These are phyloP conservation scores for Microdochium bolleyi DNA, from an alignment of 2,329 filamentous ascomycete genomes.

Conservation along the genomic window DNA sequence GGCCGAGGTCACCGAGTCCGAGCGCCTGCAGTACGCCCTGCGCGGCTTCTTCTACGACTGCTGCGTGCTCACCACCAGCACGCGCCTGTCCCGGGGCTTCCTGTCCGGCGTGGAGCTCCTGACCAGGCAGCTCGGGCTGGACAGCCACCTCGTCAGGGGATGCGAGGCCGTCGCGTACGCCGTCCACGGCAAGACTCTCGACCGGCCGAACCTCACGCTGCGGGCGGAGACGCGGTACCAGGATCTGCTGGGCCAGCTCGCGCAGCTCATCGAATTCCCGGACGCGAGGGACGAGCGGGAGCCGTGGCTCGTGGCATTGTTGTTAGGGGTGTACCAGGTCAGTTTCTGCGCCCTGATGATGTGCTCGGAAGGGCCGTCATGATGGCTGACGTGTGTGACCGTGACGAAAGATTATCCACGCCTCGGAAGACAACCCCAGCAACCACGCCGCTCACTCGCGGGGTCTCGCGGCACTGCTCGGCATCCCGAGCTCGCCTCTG, in stretches of 20 bases:
- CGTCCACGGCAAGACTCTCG: slow-evolving; percentile 8
- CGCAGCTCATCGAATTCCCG: slow-evolving; percentile 6
- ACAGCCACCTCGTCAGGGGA: slow-evolving; percentile 11
- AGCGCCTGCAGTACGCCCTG: slow-evolving; percentile 7
- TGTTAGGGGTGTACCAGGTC: slow-evolving; percentile 14
- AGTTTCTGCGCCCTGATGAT: not conserved
- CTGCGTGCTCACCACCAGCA: slow-evolving; percentile 9
- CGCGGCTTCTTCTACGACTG: slow-evolving; percentile 14
- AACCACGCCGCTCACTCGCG: not conserved
- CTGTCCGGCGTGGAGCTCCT: slow-evolving; percentile 9
- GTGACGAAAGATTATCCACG: slow-evolving; percentile 4
- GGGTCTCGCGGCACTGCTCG: not conserved
- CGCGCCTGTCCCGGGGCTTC: slow-evolving; percentile 9
- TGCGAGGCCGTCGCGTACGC: slow-evolving; percentile 11
- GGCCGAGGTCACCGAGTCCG: slow-evolving; percentile 5
- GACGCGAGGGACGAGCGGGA: slow-evolving; percentile 4
- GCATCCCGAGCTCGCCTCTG: not conserved
- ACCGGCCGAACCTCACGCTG: slow-evolving; percentile 7
- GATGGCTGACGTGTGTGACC: slow-evolving; percentile 3
- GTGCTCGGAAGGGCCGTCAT: slow-evolving; percentile 8
- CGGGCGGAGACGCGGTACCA: slow-evolving; percentile 8
- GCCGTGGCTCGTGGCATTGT: slow-evolving; percentile 8
- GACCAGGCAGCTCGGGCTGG: slow-evolving; percentile 4
- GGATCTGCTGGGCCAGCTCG: slow-evolving; percentile 8
- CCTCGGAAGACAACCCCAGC: slow-evolving; percentile 1